Base-by-base conservation (phyloP, 2,329 filamentous ascomycete genomes). In the Penicillium sp. region DNA sequence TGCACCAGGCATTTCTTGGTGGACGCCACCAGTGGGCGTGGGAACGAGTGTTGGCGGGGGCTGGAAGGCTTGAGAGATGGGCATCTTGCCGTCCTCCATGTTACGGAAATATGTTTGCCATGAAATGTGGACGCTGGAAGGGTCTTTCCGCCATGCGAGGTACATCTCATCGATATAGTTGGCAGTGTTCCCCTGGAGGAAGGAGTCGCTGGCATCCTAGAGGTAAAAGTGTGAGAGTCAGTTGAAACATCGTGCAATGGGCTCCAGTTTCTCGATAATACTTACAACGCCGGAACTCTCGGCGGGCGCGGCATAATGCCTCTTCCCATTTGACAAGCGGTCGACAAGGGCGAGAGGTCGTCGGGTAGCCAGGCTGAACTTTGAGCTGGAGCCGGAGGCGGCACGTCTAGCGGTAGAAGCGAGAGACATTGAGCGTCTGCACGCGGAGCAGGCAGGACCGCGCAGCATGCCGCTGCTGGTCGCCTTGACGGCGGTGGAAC, bases 161-260 rank as follows among this genome's bases (percentile, higher is more conserved):
- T 99, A 99, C 95, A 99, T 99, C 84, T 97, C 95, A 80, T 99
- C 95, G 77, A 99, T 92, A 83, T 99, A 99, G 84, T 96, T 97
- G 81, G 95, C 95, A 64, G 94, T 95, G 84, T 92, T 98, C 70
- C 95, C 95, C 67, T 93, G 92, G 65, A 99, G 87, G 85, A 99
- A 99, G 82, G 90, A 96, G 81, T 99, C 95, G 79, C 91, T 97
- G 68, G 93, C 88, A 77, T 97, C 92, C 85, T 87, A 70, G n/a
- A n/a, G 21, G 57, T 19, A 44, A 57, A 64, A 64, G 64, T 65
- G 64, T 59, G n/a, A n/a, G 63, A 63, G 64, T 67, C 57, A 68
- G 62, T 72, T 66, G 11, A 72, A 19, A 17, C 19, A 29, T 41
- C 29, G 30, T 19, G 38, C 26, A 30, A 30, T 31, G 11, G 21